Evolutionary conservation across 2,329 filamentous ascomycete genomes (phyloP), one percentile per base, ranked within the genome.

Genomic region (Pyricularia grisea): DNA sequence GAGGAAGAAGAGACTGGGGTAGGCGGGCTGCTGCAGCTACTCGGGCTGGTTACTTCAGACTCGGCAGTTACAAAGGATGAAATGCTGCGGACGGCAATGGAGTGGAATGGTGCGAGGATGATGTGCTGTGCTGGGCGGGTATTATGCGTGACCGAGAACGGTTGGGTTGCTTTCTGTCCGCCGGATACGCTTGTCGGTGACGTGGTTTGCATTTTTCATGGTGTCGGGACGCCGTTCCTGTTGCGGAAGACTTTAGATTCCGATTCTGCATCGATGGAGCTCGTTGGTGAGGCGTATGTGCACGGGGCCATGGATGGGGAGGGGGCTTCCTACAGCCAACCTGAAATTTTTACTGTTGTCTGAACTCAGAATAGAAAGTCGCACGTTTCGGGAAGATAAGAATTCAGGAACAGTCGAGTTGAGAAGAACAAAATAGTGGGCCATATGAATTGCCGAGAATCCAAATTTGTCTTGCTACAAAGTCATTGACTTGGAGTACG

Each of bases 281-380:
- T 67, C 3, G 28, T 67, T 9, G 42, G 66, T 1, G 66, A 67
- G 27, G 42, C 36, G 25, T 67, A 60, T 17, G 42, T 67, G 11
- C 42, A 67, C 27, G 66, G 66, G 12, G 6, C 55, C 6, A 60
- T 67, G 66, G 66, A 55, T 42, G 66, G 66, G 12, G 66, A 67
- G 66, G 66, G 25, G 0, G 17, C 30, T 11, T 27, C 17, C 11
- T 1, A 10, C 12, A 11, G 12, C 14, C 6, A 67, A 12, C 27
- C 42, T 9, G 66, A 67, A 36, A 14, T 55, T 27, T 67, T 67
- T n/a, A 42, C 14, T 4, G 20, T 67, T 17, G 14, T 67, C 17
- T 67, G 23, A 27, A 10, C 23, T 12, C 33, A 6, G 33, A 1
- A 36, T 36, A 5, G 11, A 36, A 36, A 36, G 12, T 36, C 11